Evolutionary conservation across 345 rosid genomes (phyloP), one percentile per base, ranked within the genome.

Genomic region (Crucihimalaya himalaica): DNA sequence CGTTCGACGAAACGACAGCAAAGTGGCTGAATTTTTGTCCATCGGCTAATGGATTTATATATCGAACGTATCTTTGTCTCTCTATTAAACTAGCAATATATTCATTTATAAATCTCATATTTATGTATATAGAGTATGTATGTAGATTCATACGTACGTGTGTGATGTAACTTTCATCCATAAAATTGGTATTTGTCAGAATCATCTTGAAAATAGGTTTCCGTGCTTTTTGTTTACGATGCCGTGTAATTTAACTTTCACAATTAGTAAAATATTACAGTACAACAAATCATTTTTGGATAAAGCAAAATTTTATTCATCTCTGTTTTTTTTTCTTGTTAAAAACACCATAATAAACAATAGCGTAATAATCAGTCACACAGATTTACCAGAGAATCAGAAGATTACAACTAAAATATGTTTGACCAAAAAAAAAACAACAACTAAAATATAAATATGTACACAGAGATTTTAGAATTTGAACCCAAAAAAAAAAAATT

Each of bases 131-230:
- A 25, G 15, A 48, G 27, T 45, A 54, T 20, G 29, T 51, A 51
- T 23, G 39, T 12, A 21, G 51, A 62, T 54, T 56, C 47, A 45
- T 69, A 63, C 71, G 71, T 76, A 76, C 79, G 79, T 71, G 67
- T 64, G 76, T 77, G 75, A 77, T 77, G 80, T 77, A 71, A 70
- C 76, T 77, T 77, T 77, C 80, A 64, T 77, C 80, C 76, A 77
- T 32, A 58, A 71, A 65, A 71, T 65, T 77, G 80, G 80, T 56
- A 57, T 71, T 65, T 77, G 76, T 71, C 80, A 77, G 80, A 77
- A 48, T 77, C 70, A 45, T 57, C 76, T 70, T 77, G 60, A 77
- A 77, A 71, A 70, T 77, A 35, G 80, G 80, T 77, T 77, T 77
- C 76, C 70, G 76, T 77, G 80, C 80, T 13, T 71, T 77, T 48